phyloP scores from a whole-genome alignment of 495 filamentous ascomycete species.

The Lophiotrema nucula region DNA sequence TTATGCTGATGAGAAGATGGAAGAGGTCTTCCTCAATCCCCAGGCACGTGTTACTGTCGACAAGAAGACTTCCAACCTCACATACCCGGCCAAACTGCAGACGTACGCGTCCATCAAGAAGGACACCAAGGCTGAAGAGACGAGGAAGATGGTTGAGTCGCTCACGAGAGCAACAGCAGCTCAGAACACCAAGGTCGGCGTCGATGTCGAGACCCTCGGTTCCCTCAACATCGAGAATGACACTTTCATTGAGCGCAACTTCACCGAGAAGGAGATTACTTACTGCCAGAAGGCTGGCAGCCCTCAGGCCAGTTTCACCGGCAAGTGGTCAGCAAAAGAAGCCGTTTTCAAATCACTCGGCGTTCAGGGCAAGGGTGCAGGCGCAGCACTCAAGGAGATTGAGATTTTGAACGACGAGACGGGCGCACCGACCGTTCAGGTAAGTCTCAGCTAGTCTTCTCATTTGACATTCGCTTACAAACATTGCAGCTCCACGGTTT shows the following conservation, averaged over 20 bases:
- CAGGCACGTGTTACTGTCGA: constrained; percentile 79
- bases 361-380: constrained; percentile 80
- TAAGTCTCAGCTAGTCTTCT: constrained; percentile 53
- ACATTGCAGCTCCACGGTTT: constrained; percentile 73
- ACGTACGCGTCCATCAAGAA: constrained; percentile 9
- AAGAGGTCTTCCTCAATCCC: constrained; percentile 90
- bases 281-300: constrained; percentile 79
- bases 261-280: constrained; percentile 74
- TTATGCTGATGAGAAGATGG: constrained; percentile 83
- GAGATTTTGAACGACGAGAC: constrained; percentile 79
- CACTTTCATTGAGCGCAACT: constrained; percentile 93
- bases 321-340: constrained; percentile 96
- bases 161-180: constrained; percentile 70
- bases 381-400: constrained; percentile 89
- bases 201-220: constrained; percentile 84
- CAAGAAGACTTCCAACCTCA: constrained; percentile 76
- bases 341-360: constrained; percentile 98
- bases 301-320: constrained; percentile 83
- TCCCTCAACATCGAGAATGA: constrained; percentile 89
- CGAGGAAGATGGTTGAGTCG: constrained; percentile 73
- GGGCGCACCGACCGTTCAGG: constrained; percentile 78
- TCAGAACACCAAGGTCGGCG: constrained; percentile 79
- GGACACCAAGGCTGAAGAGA: constrained; percentile 44
- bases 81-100: constrained; percentile 55
- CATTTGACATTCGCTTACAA: not conserved